Conservation (phyloP, 352 stramenopile species). For the Pythium phragmitis region DNA sequence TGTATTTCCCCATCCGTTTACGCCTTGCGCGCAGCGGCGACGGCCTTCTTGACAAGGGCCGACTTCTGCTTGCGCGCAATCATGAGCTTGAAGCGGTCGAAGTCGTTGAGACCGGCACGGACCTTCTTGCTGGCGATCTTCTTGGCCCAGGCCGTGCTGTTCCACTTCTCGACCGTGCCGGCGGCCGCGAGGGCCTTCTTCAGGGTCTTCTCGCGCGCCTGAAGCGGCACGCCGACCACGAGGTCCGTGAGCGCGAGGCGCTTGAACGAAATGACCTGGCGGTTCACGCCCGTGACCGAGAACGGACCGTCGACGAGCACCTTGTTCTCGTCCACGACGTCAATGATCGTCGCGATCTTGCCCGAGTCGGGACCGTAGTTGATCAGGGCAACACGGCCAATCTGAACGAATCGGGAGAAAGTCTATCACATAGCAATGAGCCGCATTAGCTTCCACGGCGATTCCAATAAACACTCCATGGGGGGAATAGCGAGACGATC, state of each 20-base stretch:
- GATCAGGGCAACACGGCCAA: slow-evolving; percentile 98
- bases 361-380: slow-evolving; percentile 98
- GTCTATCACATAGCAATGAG: slow-evolving; percentile 44
- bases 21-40: slow-evolving; percentile 74
- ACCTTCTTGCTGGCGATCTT: slow-evolving; percentile 97
- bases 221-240: slow-evolving; percentile 93
- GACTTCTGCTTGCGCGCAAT: slow-evolving; percentile 99
- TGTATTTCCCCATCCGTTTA: slow-evolving; percentile 28
- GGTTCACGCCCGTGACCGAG: slow-evolving; percentile 94
- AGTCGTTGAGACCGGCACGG: slow-evolving; percentile 94
- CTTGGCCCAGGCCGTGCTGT: slow-evolving; percentile 96
- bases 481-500: neutral
- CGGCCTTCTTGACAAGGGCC: slow-evolving; percentile 91
- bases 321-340: slow-evolving; percentile 99
- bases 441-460: neutral
- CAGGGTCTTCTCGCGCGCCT: slow-evolving; percentile 93
- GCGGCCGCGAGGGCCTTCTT: slow-evolving; percentile 89
- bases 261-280: slow-evolving; percentile 99
- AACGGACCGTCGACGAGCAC: slow-evolving; percentile 96
- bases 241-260: slow-evolving; percentile 97
- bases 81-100: slow-evolving; percentile 99
- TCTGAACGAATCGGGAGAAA: slow-evolving; percentile 99
- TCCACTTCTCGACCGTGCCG: slow-evolving; percentile 95
- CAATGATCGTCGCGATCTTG: slow-evolving; percentile 99
- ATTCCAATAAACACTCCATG: neutral